phyloP scores from a whole-genome alignment of 139 green algal genomes.

The Mychonastes homosphaera region DNA sequence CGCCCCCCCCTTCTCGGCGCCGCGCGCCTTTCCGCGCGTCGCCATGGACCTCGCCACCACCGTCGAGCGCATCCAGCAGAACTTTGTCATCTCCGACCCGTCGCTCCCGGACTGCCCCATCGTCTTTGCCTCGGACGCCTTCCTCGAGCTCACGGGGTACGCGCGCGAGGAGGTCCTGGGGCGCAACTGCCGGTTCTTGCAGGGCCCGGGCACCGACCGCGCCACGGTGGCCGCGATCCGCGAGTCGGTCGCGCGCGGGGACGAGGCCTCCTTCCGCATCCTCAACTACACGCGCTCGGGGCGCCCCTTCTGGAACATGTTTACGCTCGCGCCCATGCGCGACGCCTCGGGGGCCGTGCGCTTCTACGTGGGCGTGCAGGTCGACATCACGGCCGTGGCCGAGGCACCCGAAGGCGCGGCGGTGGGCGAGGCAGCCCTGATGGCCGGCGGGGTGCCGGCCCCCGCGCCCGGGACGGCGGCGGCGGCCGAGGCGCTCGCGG shows the following conservation, averaged over 20 bases:
- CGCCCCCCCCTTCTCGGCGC: too few species aligned
- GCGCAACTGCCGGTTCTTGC: constrained; percentile 72
- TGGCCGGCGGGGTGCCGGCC: neutral
- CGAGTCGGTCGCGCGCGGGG: constrained; percentile 52
- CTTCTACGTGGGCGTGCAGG: constrained; percentile 88
- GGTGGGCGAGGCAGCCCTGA: neutral
- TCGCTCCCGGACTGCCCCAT: constrained; percentile 95
- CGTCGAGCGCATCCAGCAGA: constrained; percentile 96
- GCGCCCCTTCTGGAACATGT: constrained; percentile 94
- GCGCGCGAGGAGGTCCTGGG: constrained; percentile 88
- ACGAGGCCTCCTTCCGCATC: constrained; percentile 77
- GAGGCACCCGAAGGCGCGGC: too few species aligned
- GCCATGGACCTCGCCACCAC: constrained; percentile 94
- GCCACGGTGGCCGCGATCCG: constrained; percentile 65
- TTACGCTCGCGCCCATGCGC: constrained; percentile 85
- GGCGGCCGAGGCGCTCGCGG: too few species aligned
- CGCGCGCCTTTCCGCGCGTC: constrained; percentile 70
- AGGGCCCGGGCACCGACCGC: constrained; percentile 76
- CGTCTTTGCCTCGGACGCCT: constrained; percentile 85
- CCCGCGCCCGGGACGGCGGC: neutral
- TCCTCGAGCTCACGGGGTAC: constrained; percentile 90
- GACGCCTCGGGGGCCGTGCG: constrained; percentile 63
- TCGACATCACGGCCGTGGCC: too few species aligned
- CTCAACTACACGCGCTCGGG: constrained; percentile 91
- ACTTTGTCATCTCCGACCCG: constrained; percentile 94